phyloP scores from a whole-genome alignment of 805 yeast species.

The Blastobotrys mokoenaii region DNA sequence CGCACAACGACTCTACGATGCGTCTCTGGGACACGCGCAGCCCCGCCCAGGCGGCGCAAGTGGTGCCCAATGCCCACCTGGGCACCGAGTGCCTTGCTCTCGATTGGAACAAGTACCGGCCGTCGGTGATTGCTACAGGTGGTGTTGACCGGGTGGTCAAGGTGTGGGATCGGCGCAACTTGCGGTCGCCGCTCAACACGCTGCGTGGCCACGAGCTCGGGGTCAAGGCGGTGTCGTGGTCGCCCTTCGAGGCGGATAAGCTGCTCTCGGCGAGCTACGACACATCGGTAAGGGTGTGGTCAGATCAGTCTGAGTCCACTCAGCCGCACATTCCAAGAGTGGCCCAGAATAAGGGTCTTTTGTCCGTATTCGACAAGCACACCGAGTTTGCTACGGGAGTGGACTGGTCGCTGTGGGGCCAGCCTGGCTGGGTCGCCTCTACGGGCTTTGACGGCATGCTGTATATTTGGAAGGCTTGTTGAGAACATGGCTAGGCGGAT shows the following conservation, averaged over 20 bases:
- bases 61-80: slow-evolving; percentile 56
- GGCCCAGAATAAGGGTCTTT: slow-evolving; percentile 41
- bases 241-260: slow-evolving; percentile 72
- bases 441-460: slow-evolving; percentile 97
- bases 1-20: slow-evolving; percentile 64
- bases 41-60: slow-evolving; percentile 19
- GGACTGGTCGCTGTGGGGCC: slow-evolving; percentile 96
- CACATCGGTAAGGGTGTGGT: slow-evolving; percentile 87
- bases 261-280: slow-evolving; percentile 78
- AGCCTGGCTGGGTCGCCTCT: slow-evolving; percentile 90
- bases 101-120: slow-evolving; percentile 87
- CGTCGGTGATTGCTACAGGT: slow-evolving; percentile 72
- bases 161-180: slow-evolving; percentile 83
- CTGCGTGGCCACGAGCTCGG: slow-evolving; percentile 85
- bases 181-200: slow-evolving; percentile 60
- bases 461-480: slow-evolving; percentile 67
- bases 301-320: slow-evolving; percentile 55
- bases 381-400: slow-evolving; percentile 87
- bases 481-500: too few species aligned
- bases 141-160: slow-evolving; percentile 85
- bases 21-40: slow-evolving; percentile 75
- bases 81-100: slow-evolving; percentile 74
- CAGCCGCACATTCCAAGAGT: slow-evolving; percentile 28
- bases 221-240: slow-evolving; percentile 74
- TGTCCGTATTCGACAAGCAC: slow-evolving; percentile 57